Conservation (phyloP, 257 asterid species). For the Capsicum baccatum region DNA sequence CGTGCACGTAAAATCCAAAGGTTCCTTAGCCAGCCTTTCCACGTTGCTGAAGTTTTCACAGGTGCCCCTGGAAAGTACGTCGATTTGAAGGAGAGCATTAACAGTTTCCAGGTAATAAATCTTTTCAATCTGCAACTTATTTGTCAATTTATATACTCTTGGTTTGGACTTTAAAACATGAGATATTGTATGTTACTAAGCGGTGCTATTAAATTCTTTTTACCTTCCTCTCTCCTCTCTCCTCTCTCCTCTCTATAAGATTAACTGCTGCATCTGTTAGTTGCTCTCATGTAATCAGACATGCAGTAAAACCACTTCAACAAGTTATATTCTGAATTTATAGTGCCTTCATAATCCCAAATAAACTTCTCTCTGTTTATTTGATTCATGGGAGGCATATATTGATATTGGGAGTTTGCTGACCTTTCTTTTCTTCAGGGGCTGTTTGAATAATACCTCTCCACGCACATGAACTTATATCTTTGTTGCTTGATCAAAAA, state of each 20-base stretch:
- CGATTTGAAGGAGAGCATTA: slow-evolving; percentile 89
- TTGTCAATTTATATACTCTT: slow-evolving; percentile 1
- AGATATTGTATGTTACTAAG: not conserved
- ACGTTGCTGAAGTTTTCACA: slow-evolving; percentile 98
- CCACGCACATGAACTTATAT: no score
- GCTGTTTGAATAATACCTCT: no score
- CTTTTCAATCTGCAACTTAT: not conserved
- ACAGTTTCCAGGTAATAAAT: slow-evolving; percentile 84
- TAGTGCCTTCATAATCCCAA: not conserved
- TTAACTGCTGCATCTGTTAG: not conserved
- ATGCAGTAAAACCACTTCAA: not conserved
- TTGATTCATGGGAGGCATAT: no score
- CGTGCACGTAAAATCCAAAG: slow-evolving; percentile 94
- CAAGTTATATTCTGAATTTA: not conserved
- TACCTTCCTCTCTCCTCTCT: not conserved
- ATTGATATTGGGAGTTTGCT: no score
- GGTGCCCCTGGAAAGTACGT: slow-evolving; percentile 98
- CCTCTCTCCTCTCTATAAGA: not conserved
- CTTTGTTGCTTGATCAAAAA: no score
- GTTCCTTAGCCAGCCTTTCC: slow-evolving; percentile 98
- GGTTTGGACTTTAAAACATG: not conserved
- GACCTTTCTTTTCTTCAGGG: no score
- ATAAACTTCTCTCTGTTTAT: no score
- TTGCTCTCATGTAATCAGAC: not conserved
- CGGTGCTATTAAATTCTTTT: not conserved